Conservation (phyloP, 108 stramenopile genomes). For the Bacterosira constricta region DNA sequence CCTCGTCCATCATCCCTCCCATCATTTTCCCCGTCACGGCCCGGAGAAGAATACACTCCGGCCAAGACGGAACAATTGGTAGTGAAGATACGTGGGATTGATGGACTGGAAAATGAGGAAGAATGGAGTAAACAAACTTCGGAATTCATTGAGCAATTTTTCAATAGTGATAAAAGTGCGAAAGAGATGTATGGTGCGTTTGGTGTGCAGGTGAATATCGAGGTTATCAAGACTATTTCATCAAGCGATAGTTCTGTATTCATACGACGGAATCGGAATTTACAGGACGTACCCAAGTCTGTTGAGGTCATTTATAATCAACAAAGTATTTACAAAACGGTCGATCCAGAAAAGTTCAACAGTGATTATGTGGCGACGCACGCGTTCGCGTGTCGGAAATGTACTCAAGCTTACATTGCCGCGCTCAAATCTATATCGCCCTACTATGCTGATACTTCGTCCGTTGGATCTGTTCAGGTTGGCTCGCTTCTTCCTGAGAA, state of each 20-base stretch:
- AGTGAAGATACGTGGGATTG: slow-evolving; percentile 3
- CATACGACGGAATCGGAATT: neutral
- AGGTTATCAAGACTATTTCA: neutral
- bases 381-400: neutral
- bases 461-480: neutral
- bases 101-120: neutral
- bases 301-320: neutral
- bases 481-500: neutral
- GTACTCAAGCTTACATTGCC: neutral
- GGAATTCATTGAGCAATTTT: neutral
- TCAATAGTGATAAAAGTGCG: neutral
- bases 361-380: neutral
- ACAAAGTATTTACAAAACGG: neutral
- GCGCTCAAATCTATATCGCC: neutral
- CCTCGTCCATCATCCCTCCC: neutral
- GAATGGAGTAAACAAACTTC: slow-evolving; percentile 5
- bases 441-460: neutral
- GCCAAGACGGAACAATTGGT: neutral
- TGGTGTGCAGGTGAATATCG: slow-evolving; percentile 1
- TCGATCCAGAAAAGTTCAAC: neutral
- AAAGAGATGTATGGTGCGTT: neutral
- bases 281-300: neutral
- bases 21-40: neutral
- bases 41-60: neutral
- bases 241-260: neutral